phyloP scores from a whole-genome alignment of 2,329 filamentous ascomycete species.

The Arthrinium phaeospermum region DNA sequence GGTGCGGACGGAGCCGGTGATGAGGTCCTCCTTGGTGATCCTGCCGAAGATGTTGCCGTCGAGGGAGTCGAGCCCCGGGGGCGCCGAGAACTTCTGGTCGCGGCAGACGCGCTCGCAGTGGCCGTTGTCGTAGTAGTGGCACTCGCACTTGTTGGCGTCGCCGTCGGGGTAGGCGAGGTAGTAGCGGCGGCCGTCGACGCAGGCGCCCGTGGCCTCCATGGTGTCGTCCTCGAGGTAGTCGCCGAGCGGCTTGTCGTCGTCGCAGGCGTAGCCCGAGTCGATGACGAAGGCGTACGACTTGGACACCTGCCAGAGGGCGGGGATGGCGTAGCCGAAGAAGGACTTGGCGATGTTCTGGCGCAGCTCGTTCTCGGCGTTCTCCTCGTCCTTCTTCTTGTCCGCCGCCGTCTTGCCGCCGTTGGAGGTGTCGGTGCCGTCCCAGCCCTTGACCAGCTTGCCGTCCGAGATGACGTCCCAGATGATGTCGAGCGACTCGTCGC shows the following conservation, averaged over 20 bases:
- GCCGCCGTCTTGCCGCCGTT: not conserved
- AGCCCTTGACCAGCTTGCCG: slow-evolving; percentile 37
- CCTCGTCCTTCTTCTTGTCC: not conserved
- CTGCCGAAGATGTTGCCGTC: slow-evolving; percentile 32
- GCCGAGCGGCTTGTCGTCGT: slow-evolving; percentile 27
- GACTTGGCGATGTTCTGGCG: slow-evolving; percentile 29
- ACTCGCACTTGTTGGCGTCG: slow-evolving; percentile 25
- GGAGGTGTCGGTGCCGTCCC: slow-evolving; percentile 13
- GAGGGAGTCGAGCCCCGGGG: slow-evolving; percentile 36
- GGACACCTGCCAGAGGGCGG: slow-evolving; percentile 37
- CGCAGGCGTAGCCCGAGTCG: slow-evolving; percentile 39
- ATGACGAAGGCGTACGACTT: slow-evolving; percentile 38
- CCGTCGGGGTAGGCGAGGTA: slow-evolving; percentile 39
- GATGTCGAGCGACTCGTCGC: slow-evolving; percentile 27
- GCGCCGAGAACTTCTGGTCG: slow-evolving; percentile 34
- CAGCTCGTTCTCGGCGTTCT: slow-evolving; percentile 6
- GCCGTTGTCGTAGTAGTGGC: slow-evolving; percentile 17
- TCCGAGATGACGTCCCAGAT: slow-evolving; percentile 35
- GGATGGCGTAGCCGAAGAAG: slow-evolving; percentile 41
- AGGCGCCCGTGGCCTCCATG: slow-evolving; percentile 32
- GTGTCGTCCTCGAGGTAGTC: slow-evolving; percentile 33
- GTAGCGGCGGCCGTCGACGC: slow-evolving; percentile 37
- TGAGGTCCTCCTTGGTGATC: slow-evolving; percentile 34
- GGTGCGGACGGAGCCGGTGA: slow-evolving; percentile 36
- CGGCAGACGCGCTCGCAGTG: slow-evolving; percentile 27